A percentile compares a stretch with the other conserved stretches of the same genome.
Evolutionary conservation across 2,329 filamentous ascomycete genomes (phyloP).

Genomic region (Rhynchosporium secalis): DNA sequence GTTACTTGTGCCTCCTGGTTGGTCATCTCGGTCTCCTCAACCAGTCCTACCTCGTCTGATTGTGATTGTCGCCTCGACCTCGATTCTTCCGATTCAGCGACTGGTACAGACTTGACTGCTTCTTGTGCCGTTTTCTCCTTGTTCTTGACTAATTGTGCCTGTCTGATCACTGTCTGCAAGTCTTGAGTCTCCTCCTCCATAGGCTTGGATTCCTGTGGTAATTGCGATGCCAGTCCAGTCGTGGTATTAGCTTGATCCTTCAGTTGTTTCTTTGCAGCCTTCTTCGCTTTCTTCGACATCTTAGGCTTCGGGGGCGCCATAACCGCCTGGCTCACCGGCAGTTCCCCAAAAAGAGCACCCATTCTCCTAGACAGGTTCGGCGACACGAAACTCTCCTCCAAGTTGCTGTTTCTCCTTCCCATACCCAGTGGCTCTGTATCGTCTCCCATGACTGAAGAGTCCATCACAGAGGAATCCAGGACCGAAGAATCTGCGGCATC

Average conservation of each 20-base stretch:
- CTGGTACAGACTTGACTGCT: not conserved
- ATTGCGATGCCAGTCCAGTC: not conserved
- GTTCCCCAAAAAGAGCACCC: not conserved
- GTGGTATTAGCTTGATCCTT: not conserved
- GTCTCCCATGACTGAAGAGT: constrained; percentile 8
- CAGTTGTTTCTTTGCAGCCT: not conserved
- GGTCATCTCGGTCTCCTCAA: constrained; percentile 6
- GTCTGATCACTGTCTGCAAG: constrained; percentile 2
- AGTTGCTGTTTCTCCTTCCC: not conserved
- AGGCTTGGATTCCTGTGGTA: not conserved
- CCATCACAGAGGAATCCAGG: constrained; percentile 4
- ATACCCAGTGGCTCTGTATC: not conserved
- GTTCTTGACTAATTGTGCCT: constrained; percentile 7
- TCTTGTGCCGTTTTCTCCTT: not conserved
- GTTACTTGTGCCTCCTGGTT: constrained; percentile 10
- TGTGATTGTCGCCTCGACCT: not conserved
- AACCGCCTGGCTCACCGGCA: not conserved
- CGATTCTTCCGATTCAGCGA: not conserved
- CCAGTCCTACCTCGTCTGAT: not conserved
- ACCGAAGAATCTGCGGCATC: constrained; percentile 1
- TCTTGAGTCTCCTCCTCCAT: constrained; percentile 16
- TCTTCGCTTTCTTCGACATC: not conserved
- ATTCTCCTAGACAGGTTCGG: constrained; percentile 1
- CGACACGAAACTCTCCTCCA: not conserved
- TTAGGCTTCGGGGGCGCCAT: not conserved